These are phyloP conservation scores for Trypanosoma caninum DNA, from an alignment of 208 protist genomes.

Conservation along the genomic window DNA sequence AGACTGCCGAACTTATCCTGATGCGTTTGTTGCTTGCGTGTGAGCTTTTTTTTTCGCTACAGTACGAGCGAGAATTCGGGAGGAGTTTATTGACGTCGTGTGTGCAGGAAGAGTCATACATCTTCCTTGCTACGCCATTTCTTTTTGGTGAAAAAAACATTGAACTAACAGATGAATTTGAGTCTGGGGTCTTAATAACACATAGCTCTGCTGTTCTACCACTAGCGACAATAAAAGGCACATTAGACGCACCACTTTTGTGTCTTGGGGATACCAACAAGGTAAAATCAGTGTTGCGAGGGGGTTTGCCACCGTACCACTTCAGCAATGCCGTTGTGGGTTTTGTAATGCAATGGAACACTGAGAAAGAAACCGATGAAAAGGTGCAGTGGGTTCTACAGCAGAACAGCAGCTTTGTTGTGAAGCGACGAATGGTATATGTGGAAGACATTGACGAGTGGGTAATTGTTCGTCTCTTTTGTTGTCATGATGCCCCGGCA, in stretches of 20 bases:
- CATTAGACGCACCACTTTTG: conserved; percentile 19
- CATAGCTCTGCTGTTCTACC: conserved; percentile 45
- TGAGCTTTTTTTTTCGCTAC: conserved; percentile 8
- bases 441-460: conserved; percentile 48
- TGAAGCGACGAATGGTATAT: conserved; percentile 39
- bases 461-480: conserved; percentile 38
- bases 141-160: conserved; percentile 34
- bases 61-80: neutral
- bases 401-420: conserved; percentile 2
- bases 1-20: conserved; percentile 15
- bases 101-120: conserved; percentile 21
- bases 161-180: conserved; percentile 34
- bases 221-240: conserved; percentile 22
- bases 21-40: conserved; percentile 17
- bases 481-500: conserved; percentile 16
- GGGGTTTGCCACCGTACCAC: conserved; percentile 9
- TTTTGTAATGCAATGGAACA: conserved; percentile 51
- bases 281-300: neutral
- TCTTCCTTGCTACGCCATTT: conserved; percentile 49
- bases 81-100: too few species aligned
- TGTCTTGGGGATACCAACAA: neutral
- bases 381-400: conserved; percentile 35
- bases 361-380: conserved; percentile 18
- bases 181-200: conserved; percentile 34
- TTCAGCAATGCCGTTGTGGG: conserved; percentile 30